A percentile compares a stretch with the other conserved stretches of the same genome.
These are phyloP conservation scores for Phoma sp. DNA, from an alignment of 2,329 filamentous ascomycete genomes.

Conservation along the genomic window DNA sequence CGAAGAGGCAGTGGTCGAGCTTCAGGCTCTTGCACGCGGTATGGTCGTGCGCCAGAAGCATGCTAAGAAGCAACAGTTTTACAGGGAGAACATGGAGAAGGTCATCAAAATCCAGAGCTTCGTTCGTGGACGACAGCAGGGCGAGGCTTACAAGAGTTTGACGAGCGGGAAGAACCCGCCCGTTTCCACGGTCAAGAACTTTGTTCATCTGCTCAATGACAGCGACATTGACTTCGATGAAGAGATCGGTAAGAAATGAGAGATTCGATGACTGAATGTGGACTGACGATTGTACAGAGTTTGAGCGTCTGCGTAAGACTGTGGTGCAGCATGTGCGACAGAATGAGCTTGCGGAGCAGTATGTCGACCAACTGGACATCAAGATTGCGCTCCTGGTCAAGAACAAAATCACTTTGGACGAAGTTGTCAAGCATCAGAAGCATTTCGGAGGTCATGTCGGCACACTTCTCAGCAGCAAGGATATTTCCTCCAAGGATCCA, in stretches of 20 bases:
- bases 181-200: slow-evolving; percentile 95
- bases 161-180: slow-evolving; percentile 96
- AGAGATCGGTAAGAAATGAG: slow-evolving; percentile 65
- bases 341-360: slow-evolving; percentile 96
- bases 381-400: slow-evolving; percentile 98
- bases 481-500: slow-evolving; percentile 86
- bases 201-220: slow-evolving; percentile 96
- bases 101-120: slow-evolving; percentile 99
- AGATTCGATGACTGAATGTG: not conserved
- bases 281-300: slow-evolving; percentile 62
- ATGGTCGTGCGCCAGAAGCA: slow-evolving; percentile 77
- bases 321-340: slow-evolving; percentile 97
- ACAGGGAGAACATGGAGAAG: slow-evolving; percentile 97
- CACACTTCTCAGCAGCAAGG: slow-evolving; percentile 83
- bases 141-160: slow-evolving; percentile 96
- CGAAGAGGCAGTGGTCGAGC: slow-evolving; percentile 74
- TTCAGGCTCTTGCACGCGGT: slow-evolving; percentile 77
- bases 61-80: slow-evolving; percentile 84
- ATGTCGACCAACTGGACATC: slow-evolving; percentile 97
- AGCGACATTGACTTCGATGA: slow-evolving; percentile 99
- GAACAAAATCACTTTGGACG: slow-evolving; percentile 98
- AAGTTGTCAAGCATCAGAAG: slow-evolving; percentile 95
- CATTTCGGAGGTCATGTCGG: slow-evolving; percentile 92
- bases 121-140: slow-evolving; percentile 90
- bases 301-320: slow-evolving; percentile 90